phyloP scores from a whole-genome alignment of 2,329 filamentous ascomycete genomes.

The Aureobasidium mangrovei region DNA sequence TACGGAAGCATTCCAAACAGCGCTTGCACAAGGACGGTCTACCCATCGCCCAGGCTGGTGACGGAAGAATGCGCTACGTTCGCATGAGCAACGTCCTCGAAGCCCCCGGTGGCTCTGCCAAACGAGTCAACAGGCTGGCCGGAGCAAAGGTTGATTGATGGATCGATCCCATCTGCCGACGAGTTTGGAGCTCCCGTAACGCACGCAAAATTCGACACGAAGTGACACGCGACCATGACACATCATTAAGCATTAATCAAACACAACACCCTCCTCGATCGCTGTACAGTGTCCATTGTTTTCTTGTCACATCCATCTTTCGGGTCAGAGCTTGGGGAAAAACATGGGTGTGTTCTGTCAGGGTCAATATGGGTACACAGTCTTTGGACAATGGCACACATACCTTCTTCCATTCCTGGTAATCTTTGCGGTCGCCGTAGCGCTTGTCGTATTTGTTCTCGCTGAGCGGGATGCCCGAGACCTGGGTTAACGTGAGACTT shows the following conservation, averaged over 20 bases:
- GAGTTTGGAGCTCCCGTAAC: background rate
- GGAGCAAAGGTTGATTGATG: slow-evolving; percentile 18
- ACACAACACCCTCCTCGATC: background rate
- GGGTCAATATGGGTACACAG: background rate
- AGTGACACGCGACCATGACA: slow-evolving; percentile 9
- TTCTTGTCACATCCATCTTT: background rate
- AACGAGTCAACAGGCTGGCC: slow-evolving; percentile 15
- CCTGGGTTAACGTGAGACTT: slow-evolving; percentile 20
- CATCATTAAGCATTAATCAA: slow-evolving; percentile 9
- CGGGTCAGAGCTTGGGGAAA: slow-evolving; percentile 48
- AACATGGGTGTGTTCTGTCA: slow-evolving; percentile 53
- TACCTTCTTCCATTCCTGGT: slow-evolving; percentile 52
- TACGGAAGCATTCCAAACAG: slow-evolving; percentile 17
- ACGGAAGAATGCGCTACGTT: slow-evolving; percentile 17
- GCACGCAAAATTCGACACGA: slow-evolving; percentile 8
- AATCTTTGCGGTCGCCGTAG: slow-evolving; percentile 56
- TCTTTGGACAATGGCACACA: background rate
- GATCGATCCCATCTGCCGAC: background rate
- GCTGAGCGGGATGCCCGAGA: slow-evolving; percentile 53
- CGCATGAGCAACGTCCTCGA: slow-evolving; percentile 18
- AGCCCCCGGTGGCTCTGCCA: slow-evolving; percentile 13
- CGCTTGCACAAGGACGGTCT: slow-evolving; percentile 18
- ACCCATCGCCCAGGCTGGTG: slow-evolving; percentile 15
- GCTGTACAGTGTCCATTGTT: background rate
- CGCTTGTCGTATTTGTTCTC: slow-evolving; percentile 60